Base-by-base conservation (phyloP, 2,329 filamentous ascomycete genomes). In the Blastomyces parvus region DNA sequence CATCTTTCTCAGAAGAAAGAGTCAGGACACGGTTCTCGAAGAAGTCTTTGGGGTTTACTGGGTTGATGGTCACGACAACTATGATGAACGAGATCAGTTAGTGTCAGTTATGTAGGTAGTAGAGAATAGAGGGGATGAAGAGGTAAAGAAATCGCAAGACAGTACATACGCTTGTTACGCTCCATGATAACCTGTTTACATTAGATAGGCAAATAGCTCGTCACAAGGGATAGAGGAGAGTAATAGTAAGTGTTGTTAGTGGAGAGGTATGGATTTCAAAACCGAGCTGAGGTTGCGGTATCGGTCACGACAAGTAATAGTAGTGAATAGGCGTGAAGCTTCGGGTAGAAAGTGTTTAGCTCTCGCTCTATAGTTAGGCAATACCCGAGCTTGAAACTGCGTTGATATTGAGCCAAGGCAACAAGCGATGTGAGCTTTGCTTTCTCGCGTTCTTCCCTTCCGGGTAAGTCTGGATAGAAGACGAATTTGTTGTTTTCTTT, bases 51-150 rank as follows among this genome's bases (percentile, higher is more conserved):
- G 64, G 59, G 59, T 69, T 67, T 52, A 75, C 58, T 9, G 73
- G 71, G 59, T 66, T 59, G 25, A 78, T 72, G 25, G 69, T 71
- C 36, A 79, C 65, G 59, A 71, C 66, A 48, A 71, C 77, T 79
- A 64, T 58, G 56, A 59, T 40, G 59, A 13, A 60, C 30, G 44
- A 17, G 59, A 42, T 58, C 55, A 38, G 62, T 57, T 46, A 19
- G 30, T 52, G 42, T 61, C 27, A 59, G 48, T 27, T 27, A 62
- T 25, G n/a, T 8, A 55, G 7, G n/a, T 38, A 25, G 4, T 57
- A 1, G 36, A 25, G 30, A n/a, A 25, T 13, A 36, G 8, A 36
- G 33, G 17, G 2, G 3, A n/a, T 14, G 27, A 55, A 42, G 38
- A 11, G 19, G 25, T 0, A 48, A 13, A 13, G 13, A 4, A 46